These are phyloP conservation scores for Mariannaea elegans DNA, from an alignment of 2,329 filamentous ascomycete species.

Conservation along the genomic window DNA sequence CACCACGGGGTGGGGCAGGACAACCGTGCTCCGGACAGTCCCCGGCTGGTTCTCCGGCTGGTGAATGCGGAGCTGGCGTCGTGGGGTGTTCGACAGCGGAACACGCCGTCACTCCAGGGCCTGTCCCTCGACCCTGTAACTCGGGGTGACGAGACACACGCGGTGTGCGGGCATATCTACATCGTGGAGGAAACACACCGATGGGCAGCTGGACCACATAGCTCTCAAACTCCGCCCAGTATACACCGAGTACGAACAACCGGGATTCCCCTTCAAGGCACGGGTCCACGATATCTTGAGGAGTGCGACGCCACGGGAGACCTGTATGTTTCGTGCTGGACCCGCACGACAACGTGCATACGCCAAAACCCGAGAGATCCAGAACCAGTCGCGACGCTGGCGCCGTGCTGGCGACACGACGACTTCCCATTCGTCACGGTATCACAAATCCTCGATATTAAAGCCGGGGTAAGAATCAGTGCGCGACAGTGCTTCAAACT, in stretches of 20 bases:
- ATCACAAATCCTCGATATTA: constrained; percentile 53
- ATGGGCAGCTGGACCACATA: constrained; percentile 58
- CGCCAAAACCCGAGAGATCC: background rate
- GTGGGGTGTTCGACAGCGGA: constrained; percentile 62
- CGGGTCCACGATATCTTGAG: constrained; percentile 60
- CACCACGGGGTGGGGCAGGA: background rate
- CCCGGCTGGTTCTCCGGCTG: constrained; percentile 42
- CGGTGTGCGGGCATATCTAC: constrained; percentile 54
- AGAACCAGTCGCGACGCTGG: background rate
- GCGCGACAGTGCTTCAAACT: constrained; percentile 59
- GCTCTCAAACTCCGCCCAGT: constrained; percentile 49
- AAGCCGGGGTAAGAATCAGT: constrained; percentile 55
- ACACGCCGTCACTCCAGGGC: constrained; percentile 58
- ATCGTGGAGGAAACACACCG: constrained; percentile 65
- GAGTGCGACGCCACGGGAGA: constrained; percentile 51
- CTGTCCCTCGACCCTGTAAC: constrained; percentile 58
- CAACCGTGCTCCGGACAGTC: constrained; percentile 42
- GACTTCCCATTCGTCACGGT: constrained; percentile 62
- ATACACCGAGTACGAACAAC: constrained; percentile 58
- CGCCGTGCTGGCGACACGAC: constrained; percentile 64
- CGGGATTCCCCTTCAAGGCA: constrained; percentile 61
- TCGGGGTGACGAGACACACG: constrained; percentile 44
- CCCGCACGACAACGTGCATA: background rate
- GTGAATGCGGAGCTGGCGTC: constrained; percentile 60
- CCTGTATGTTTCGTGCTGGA: constrained; percentile 54